A percentile compares a stretch with the other conserved stretches of the same genome.
Conservation (phyloP, 176 grass and related monocot species). For the Eleusine coracana region DNA sequence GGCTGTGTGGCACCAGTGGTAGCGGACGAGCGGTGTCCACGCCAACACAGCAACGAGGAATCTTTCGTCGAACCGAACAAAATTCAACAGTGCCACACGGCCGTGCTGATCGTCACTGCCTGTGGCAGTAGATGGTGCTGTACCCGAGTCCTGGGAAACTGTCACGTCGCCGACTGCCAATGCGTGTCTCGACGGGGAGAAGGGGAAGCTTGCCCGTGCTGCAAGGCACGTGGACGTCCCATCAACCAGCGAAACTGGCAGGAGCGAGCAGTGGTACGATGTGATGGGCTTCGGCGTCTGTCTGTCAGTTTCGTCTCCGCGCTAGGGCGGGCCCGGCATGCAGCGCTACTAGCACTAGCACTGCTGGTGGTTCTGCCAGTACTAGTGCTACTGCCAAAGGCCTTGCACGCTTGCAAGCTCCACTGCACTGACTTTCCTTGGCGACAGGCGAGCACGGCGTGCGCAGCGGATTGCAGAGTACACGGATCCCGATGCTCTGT, state of each 20-base stretch:
- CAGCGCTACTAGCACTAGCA: background rate
- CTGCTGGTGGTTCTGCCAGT: background rate
- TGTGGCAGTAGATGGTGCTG: background rate
- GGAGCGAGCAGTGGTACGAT: background rate
- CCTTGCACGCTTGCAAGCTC: background rate
- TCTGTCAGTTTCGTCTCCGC: background rate
- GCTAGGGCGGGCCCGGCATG: background rate
- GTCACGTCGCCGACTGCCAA: background rate
- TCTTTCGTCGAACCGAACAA: background rate
- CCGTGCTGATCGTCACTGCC: background rate
- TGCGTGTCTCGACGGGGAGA: background rate
- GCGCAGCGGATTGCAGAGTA: background rate
- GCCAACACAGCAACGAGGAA: constrained; percentile 1
- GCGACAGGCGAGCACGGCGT: background rate
- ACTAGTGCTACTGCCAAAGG: background rate
- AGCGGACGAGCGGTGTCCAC: background rate
- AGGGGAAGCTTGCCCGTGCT: background rate
- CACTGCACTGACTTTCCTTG: background rate
- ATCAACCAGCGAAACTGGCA: constrained; percentile 2
- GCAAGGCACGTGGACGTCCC: constrained; percentile 29
- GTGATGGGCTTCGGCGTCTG: background rate
- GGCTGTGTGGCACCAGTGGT: background rate
- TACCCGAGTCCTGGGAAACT: background rate
- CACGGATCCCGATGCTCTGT: background rate
- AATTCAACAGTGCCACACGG: background rate